These are phyloP conservation scores for Blastosporella zonata DNA, from an alignment of 1,284 basidiomycete species.

Conservation along the genomic window DNA sequence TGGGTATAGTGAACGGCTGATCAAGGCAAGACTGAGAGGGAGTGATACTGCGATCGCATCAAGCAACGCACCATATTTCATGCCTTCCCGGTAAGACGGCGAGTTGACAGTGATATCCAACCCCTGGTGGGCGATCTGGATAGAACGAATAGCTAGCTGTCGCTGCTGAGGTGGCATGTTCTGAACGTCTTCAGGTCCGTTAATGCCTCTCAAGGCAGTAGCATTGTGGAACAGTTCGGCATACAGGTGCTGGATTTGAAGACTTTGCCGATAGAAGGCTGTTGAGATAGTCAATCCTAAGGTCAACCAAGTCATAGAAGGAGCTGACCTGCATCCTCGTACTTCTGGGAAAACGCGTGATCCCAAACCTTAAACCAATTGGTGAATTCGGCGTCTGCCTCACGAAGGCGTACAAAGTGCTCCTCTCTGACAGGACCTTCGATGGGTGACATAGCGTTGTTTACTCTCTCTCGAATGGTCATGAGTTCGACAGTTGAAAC, in stretches of 20 bases:
- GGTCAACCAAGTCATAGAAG: not conserved
- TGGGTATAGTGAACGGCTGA: conserved; percentile 86
- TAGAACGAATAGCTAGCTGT: conserved; percentile 68
- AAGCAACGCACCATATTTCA: conserved; percentile 73
- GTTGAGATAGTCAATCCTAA: not conserved
- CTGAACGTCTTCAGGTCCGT: conserved; percentile 73
- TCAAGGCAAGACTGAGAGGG: conserved; percentile 17
- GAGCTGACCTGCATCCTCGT: conserved; percentile 69
- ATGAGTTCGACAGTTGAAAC: conserved; percentile 89
- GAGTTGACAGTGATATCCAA: conserved; percentile 76
- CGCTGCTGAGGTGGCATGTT: conserved; percentile 70
- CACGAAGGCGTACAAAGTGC: conserved; percentile 61
- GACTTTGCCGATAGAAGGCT: conserved; percentile 82
- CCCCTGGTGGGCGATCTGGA: conserved; percentile 65
- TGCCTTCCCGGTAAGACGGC: conserved; percentile 80
- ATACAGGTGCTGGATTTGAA: conserved; percentile 77
- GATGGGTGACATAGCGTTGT: conserved; percentile 66
- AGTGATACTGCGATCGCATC: not conserved
- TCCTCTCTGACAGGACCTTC: conserved; percentile 67
- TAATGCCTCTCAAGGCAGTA: conserved; percentile 70
- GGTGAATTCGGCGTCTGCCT: conserved; percentile 65
- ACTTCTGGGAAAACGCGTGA: conserved; percentile 74
- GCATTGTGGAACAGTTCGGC: conserved; percentile 82
- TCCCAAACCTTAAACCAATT: conserved; percentile 79
- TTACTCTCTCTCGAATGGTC: conserved; percentile 73